These are phyloP conservation scores for Camellia japonica DNA, from an alignment of 148 eudicot genomes.

Conservation along the genomic window DNA sequence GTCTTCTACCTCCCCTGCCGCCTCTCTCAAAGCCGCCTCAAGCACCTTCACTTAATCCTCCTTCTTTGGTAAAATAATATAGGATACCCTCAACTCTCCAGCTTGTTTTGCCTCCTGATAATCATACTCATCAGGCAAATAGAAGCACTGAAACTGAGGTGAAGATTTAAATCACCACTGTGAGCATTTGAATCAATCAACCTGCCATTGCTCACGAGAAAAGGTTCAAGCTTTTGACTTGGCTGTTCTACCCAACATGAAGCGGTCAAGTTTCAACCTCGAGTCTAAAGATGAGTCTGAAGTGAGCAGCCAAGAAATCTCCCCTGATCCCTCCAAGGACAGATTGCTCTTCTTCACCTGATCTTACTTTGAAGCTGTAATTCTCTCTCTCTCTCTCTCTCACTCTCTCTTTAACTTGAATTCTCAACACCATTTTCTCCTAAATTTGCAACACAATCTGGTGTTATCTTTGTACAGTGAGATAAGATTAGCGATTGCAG, in stretches of 20 bases:
- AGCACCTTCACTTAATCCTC: too few species aligned
- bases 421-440: not conserved
- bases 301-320: slow-evolving; percentile 34
- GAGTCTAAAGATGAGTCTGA: slow-evolving; percentile 48
- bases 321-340: slow-evolving; percentile 22
- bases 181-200: not conserved
- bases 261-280: slow-evolving; percentile 26
- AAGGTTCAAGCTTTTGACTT: not conserved
- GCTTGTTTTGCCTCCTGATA: too few species aligned
- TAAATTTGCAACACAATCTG: slow-evolving; percentile 4
- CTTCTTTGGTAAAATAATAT: too few species aligned
- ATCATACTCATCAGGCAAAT: too few species aligned
- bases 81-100: too few species aligned
- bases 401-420: not conserved
- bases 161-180: not conserved
- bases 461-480: slow-evolving; percentile 25
- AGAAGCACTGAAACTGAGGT: too few species aligned
- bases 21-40: too few species aligned
- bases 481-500: slow-evolving; percentile 6
- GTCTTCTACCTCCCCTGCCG: too few species aligned
- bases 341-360: slow-evolving; percentile 31
- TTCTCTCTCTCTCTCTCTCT: not conserved
- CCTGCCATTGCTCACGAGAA: not conserved
- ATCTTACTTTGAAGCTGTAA: slow-evolving; percentile 47
- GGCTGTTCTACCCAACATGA: slow-evolving; percentile 19